A percentile compares a stretch with the other conserved stretches of the same genome.
Conservation (phyloP, 2,329 filamentous ascomycete species). For the Fusarium odoratissimum region DNA sequence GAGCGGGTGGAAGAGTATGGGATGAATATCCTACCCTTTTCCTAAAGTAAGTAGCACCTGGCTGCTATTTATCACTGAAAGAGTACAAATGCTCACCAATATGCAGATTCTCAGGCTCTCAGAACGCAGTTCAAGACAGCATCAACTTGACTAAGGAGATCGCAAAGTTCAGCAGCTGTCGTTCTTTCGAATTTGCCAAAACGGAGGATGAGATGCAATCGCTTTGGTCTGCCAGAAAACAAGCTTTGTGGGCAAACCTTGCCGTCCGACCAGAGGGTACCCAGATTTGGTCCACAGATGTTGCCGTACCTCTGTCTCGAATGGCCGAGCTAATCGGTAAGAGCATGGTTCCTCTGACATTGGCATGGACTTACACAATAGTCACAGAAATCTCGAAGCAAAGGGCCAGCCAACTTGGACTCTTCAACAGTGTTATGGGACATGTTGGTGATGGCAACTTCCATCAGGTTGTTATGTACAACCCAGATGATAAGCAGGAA, state of each 20-base stretch:
- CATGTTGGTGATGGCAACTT: slow-evolving; percentile 83
- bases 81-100: neutral
- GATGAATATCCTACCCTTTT: slow-evolving; percentile 78
- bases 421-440: slow-evolving; percentile 75
- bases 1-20: slow-evolving; percentile 68
- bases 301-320: neutral
- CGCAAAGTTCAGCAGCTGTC: slow-evolving; percentile 45
- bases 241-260: neutral
- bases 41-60: slow-evolving; percentile 63
- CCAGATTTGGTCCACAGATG: neutral
- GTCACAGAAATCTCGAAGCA: neutral
- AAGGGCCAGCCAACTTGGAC: slow-evolving; percentile 61
- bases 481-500: slow-evolving; percentile 66
- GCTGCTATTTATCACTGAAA: neutral
- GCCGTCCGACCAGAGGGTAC: neutral
- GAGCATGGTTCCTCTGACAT: neutral
- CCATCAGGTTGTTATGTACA: slow-evolving; percentile 63
- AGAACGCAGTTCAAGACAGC: slow-evolving; percentile 68
- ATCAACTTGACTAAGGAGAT: slow-evolving; percentile 68
- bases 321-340: neutral
- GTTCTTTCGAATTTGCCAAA: neutral
- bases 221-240: neutral
- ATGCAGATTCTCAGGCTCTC: slow-evolving; percentile 70
- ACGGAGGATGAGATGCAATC: neutral
- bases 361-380: neutral